phyloP scores from a whole-genome alignment of 208 protist species.

The Leptomonas seymouri region DNA sequence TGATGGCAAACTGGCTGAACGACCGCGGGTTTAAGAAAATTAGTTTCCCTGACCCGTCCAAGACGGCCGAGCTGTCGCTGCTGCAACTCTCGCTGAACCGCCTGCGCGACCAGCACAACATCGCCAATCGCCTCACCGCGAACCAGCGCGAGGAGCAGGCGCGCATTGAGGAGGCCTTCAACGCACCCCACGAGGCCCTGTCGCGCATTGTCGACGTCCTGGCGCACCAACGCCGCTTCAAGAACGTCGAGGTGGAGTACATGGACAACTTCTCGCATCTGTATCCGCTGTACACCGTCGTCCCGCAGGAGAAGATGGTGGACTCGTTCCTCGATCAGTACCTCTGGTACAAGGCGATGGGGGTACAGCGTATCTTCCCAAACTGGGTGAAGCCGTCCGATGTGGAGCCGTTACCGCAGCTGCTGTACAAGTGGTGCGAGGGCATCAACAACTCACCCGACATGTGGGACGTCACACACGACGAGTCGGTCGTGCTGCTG shows the following conservation, averaged over 20 bases:
- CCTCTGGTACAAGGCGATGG: constrained; percentile 99
- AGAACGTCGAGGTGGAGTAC: constrained; percentile 99
- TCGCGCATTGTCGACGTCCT: constrained; percentile 99
- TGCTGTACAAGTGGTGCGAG: constrained; percentile 99
- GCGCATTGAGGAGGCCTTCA: constrained; percentile 99
- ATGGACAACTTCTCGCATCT: constrained; percentile 99
- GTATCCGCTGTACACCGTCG: constrained; percentile 99
- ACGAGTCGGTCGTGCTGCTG: constrained; percentile 98
- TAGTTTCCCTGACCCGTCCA: constrained; percentile 99
- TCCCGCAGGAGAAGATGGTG: constrained; percentile 99
- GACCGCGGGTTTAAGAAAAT: constrained; percentile 99
- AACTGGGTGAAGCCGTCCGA: constrained; percentile 99
- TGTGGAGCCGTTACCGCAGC: constrained; percentile 98
- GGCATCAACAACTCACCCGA: constrained; percentile 99
- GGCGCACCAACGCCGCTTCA: constrained; percentile 99
- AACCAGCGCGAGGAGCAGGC: constrained; percentile 99
- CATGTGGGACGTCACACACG: constrained; percentile 97
- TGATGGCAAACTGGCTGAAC: constrained; percentile 99
- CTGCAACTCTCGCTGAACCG: constrained; percentile 99
- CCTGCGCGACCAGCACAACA: constrained; percentile 99
- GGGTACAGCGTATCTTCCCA: constrained; percentile 99
- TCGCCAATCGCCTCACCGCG: constrained; percentile 98
- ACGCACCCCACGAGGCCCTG: constrained; percentile 99
- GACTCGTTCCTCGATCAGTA: constrained; percentile 99
- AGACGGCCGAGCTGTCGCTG: constrained; percentile 99